Percentiles rank a stretch among this genome's conserved stretches.
phyloP scores from a whole-genome alignment of 2,329 filamentous ascomycete species.

The Hymenotorrendiella dingleyae region DNA sequence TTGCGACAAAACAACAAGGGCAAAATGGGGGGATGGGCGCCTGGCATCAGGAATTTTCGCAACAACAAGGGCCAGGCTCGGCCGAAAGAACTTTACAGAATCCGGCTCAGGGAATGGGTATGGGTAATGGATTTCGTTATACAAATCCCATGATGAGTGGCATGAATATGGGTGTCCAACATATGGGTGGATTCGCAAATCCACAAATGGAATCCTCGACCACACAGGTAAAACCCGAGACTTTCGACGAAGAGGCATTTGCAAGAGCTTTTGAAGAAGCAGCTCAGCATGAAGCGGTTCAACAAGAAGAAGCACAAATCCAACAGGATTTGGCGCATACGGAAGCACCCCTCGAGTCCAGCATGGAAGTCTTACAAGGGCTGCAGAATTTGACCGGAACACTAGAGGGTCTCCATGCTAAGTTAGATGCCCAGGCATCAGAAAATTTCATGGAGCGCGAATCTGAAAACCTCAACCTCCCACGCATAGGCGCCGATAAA shows the following conservation, averaged over 20 bases:
- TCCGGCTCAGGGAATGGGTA: not conserved
- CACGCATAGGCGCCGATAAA: slow-evolving; percentile 30
- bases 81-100: slow-evolving; percentile 17
- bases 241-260: slow-evolving; percentile 50
- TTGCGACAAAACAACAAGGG: slow-evolving; percentile 12
- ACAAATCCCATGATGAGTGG: not conserved
- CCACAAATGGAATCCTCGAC: slow-evolving; percentile 11
- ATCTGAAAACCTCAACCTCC: not conserved
- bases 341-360: slow-evolving; percentile 9
- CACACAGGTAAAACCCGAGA: slow-evolving; percentile 29
- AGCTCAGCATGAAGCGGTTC: slow-evolving; percentile 22
- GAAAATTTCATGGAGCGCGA: not conserved
- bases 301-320: not conserved
- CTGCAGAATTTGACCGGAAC: not conserved
- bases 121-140: not conserved
- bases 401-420: not conserved
- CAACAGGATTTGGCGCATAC: slow-evolving; percentile 9
- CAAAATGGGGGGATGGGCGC: slow-evolving; percentile 19
- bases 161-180: not conserved
- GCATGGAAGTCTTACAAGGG: not conserved
- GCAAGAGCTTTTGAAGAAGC: slow-evolving; percentile 43
- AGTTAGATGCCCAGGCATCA: not conserved
- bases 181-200: slow-evolving; percentile 11
- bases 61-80: slow-evolving; percentile 28
- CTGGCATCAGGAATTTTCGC: slow-evolving; percentile 56